These are phyloP conservation scores for Microbotryomycetes sp. DNA, from an alignment of 1,284 basidiomycete species.

Conservation along the genomic window DNA sequence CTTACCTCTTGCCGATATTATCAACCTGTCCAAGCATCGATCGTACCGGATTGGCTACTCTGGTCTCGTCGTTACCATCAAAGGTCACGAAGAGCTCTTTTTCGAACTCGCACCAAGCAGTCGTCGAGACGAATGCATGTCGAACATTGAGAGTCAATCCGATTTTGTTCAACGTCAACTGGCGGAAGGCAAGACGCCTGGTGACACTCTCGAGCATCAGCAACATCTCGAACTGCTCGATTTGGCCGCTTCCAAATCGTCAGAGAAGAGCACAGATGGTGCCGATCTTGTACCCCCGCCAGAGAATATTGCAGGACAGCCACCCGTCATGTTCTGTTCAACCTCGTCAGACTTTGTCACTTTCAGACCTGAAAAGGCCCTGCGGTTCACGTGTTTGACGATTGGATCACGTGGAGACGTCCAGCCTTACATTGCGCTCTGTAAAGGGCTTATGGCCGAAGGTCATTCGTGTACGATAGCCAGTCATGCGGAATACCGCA, in stretches of 20 bases:
- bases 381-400: conserved; percentile 86
- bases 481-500: conserved; percentile 86
- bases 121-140: conserved; percentile 66
- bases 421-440: conserved; percentile 69
- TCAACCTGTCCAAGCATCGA: conserved; percentile 73
- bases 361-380: conserved; percentile 75
- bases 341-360: conserved; percentile 88
- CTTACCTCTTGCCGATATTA: conserved; percentile 77
- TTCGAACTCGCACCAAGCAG: conserved; percentile 80
- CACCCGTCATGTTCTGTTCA: conserved; percentile 81
- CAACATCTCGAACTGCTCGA: conserved; percentile 21
- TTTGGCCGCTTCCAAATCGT: conserved; percentile 10
- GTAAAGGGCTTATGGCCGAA: conserved; percentile 82
- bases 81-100: conserved; percentile 94
- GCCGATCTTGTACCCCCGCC: conserved; percentile 25
- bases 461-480: conserved; percentile 80
- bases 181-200: conserved; percentile 4
- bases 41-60: conserved; percentile 82
- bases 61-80: conserved; percentile 81
- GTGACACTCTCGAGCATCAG: conserved; percentile 10
- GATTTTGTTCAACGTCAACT: conserved; percentile 57
- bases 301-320: conserved; percentile 18
- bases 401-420: conserved; percentile 64
- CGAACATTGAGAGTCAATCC: conserved; percentile 67
- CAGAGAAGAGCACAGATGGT: background rate